Evolutionary conservation across 805 yeast genomes (phyloP), one percentile per base, ranked within the genome.

Genomic region (Metschnikowia gelsemii): DNA sequence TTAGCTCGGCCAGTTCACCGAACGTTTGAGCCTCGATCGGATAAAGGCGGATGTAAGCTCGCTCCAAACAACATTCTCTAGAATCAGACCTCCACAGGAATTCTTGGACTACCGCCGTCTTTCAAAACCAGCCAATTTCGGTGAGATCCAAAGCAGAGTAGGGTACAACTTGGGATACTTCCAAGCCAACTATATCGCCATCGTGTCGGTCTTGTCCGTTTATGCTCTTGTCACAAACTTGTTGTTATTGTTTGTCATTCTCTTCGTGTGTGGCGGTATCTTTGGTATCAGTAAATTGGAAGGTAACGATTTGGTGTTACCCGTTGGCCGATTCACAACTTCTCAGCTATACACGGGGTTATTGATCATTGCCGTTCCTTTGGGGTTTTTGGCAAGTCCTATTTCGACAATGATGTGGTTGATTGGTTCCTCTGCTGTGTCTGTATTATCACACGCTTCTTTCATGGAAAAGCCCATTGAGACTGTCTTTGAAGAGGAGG

Each of bases 391-490:
- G 49, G 96, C 97, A 17, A 82, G 91, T 51, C 97, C 98, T 20
- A 72, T 93, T 49, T 78, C 91, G 38, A 86, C 97, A 4, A 63
- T 93, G 63, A 74, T 93, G 72, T 93, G 98, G 98, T 77, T 91
- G 53, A 76, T 85, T 53, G 93, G 96, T 54, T 86, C 95, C 12
- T 82, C 93, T 28, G 83, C 84, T 20, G 83, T 83, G 35, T 63
- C 84, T 26, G 86, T 91, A 29, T 68, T 89, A 34, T 76, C 88
- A 3, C 99, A 93, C 64, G 99, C 97, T 33, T 73, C 90, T 3
- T 71, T 91, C 49, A 74, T 93, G 78, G 98, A 93, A 60, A 93
- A 91, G 68, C 99, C 99, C 16, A 82, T 90, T 46, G 98, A 93
- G 68, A 82, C 91, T 27, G 90, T 91, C 14, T 93, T 91, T 59